These are phyloP conservation scores for Diddensiella transvaalensis DNA, from an alignment of 805 yeast genomes.

Conservation along the genomic window DNA sequence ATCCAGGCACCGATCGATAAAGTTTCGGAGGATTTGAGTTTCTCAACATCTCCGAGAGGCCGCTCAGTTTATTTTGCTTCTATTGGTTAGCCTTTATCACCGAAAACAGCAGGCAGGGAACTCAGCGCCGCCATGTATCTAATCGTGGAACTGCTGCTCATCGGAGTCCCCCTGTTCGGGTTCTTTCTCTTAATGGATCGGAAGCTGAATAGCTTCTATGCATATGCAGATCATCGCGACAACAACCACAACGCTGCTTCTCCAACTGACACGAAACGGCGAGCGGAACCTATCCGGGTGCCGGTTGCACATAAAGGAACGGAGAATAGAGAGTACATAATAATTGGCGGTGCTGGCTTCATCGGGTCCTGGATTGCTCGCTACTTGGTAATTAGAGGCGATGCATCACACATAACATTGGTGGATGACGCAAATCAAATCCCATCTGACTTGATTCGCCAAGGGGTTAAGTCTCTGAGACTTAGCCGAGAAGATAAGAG, in stretches of 20 bases:
- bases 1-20: no score
- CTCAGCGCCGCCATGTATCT: slow-evolving; percentile 2
- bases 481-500: slow-evolving; percentile 16
- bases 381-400: slow-evolving; percentile 28
- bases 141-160: neutral
- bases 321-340: slow-evolving; percentile 15
- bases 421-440: slow-evolving; percentile 21
- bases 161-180: neutral
- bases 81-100: no score
- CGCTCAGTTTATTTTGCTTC: no score
- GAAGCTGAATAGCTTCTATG: neutral
- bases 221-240: neutral
- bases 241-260: no score
- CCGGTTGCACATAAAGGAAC: neutral
- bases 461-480: slow-evolving; percentile 22
- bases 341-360: slow-evolving; percentile 33
- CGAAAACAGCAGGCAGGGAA: no score
- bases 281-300: neutral
- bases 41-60: no score
- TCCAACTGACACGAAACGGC: neutral
- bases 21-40: no score
- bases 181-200: neutral
- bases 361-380: slow-evolving; percentile 33
- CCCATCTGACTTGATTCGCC: slow-evolving; percentile 26
- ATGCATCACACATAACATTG: slow-evolving; percentile 20